Evolutionary conservation across 2,329 filamentous ascomycete species (phyloP).

Genomic region (Didymella lethalis): DNA sequence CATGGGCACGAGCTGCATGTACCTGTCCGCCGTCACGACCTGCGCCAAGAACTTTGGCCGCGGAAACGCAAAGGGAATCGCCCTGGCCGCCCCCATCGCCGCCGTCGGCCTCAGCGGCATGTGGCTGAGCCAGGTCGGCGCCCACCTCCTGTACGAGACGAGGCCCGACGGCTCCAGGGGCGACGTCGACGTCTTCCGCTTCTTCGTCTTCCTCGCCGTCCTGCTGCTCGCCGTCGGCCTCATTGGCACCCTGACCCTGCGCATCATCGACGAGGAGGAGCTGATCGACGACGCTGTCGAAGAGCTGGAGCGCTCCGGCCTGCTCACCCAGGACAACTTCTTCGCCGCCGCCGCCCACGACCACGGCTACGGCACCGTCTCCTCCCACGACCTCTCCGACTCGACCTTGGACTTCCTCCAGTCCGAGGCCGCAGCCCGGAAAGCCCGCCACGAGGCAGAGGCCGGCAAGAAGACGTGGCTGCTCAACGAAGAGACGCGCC

Average conservation of each 20-base stretch:
- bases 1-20: constrained; percentile 85
- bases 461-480: constrained; percentile 85
- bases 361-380: constrained; percentile 70
- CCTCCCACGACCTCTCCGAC: constrained; percentile 56
- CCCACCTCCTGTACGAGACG: constrained; percentile 75
- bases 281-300: constrained; percentile 91
- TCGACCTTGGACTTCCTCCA: constrained; percentile 57
- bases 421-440: constrained; percentile 56
- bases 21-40: constrained; percentile 88
- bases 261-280: constrained; percentile 82
- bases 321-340: constrained; percentile 78
- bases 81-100: constrained; percentile 88
- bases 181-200: constrained; percentile 77
- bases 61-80: constrained; percentile 85
- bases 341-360: constrained; percentile 66
- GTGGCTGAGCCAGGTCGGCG: constrained; percentile 92
- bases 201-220: constrained; percentile 83
- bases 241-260: constrained; percentile 75
- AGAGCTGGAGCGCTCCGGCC: constrained; percentile 86
- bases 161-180: constrained; percentile 67
- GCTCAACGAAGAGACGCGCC: constrained; percentile 86
- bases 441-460: constrained; percentile 60
- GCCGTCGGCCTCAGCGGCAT: constrained; percentile 93
- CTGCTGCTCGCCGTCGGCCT: constrained; percentile 75
- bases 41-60: constrained; percentile 98